Conservation (phyloP, 1,284 basidiomycete genomes). For the Ganoderma leucocontextum region DNA sequence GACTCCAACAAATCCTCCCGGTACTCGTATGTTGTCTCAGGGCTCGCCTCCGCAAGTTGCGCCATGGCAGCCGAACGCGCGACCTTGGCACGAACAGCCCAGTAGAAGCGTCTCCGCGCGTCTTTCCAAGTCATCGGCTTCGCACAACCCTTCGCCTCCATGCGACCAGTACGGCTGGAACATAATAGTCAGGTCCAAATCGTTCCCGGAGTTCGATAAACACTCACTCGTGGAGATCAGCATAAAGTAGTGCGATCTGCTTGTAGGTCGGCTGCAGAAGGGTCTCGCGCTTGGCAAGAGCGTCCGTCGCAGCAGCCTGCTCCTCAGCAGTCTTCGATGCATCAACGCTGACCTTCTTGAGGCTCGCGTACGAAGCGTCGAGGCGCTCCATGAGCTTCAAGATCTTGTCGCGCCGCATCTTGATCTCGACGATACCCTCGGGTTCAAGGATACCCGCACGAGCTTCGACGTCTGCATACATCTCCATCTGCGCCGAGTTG, state of each 20-base stretch:
- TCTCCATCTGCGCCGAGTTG: constrained; percentile 97
- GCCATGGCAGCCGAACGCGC: constrained; percentile 71
- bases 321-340: constrained; percentile 76
- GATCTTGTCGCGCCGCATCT: constrained; percentile 92
- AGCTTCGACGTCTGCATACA: constrained; percentile 97
- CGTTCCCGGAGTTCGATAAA: neutral
- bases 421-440: constrained; percentile 96
- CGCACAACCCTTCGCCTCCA: constrained; percentile 98
- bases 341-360: constrained; percentile 87
- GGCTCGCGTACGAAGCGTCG: constrained; percentile 83
- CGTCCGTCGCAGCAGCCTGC: constrained; percentile 72
- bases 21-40: constrained; percentile 67
- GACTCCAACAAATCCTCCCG: constrained; percentile 65
- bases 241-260: constrained; percentile 93
- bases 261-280: constrained; percentile 91
- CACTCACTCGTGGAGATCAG: constrained; percentile 94
- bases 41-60: constrained; percentile 67
- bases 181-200: neutral
- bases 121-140: constrained; percentile 87
- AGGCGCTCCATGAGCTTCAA: constrained; percentile 93
- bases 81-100: constrained; percentile 86
- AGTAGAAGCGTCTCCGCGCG: constrained; percentile 94
- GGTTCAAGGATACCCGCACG: constrained; percentile 98
- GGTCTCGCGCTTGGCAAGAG: constrained; percentile 83
- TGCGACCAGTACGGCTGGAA: constrained; percentile 88